Base-by-base conservation (phyloP, 345 rosid species). In the Brassica rapa region DNA sequence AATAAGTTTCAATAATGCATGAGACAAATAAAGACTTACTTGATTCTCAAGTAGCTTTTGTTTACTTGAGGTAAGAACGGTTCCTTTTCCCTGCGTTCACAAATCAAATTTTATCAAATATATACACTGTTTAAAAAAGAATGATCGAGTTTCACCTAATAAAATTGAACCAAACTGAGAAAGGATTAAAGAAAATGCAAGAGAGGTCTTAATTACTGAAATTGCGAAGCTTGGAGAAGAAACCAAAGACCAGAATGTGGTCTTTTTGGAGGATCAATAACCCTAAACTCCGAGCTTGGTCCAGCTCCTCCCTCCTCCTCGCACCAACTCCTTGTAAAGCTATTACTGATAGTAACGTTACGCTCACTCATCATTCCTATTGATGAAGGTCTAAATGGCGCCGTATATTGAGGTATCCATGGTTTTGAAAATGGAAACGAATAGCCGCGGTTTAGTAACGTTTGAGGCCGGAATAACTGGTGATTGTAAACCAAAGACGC, bases 21-120 rank as follows among this genome's bases (percentile, higher is more conserved):
- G 43, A 27, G 68, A 19, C n/a, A 12, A 66, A 59, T 51, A 27
- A 3, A 39, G n/a, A 70, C 71, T 83, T 90, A 95, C 99, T 91
- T 95, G 97, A 95, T 93, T 88, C 99, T 90, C 66, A 95, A 88
- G 89, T 91, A 93, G 94, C 96, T 89, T 87, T 93, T 93, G n/a
- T 87, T 86, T 85, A 95, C 87, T 73, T 93, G 99, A 67, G 93
- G 99, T 85, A 95, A 82, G 83, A 88, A 89, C 39, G 97, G 97
- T 77, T 92, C 94, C 82, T 80, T 91, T 21, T 81, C 84, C 83
- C 99, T 95, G 91, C 87, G 87, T 81, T 81, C 53, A 65, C 60
- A 75, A 8, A 62, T 70, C 62, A 59, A 70, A 64, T 55, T 37
- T 75, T 15, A 49, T 49, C 56, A n/a, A 49, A 9, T 39, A 39